Conservation (phyloP, 495 filamentous ascomycete genomes). For the Sphaerosporella brunnea region DNA sequence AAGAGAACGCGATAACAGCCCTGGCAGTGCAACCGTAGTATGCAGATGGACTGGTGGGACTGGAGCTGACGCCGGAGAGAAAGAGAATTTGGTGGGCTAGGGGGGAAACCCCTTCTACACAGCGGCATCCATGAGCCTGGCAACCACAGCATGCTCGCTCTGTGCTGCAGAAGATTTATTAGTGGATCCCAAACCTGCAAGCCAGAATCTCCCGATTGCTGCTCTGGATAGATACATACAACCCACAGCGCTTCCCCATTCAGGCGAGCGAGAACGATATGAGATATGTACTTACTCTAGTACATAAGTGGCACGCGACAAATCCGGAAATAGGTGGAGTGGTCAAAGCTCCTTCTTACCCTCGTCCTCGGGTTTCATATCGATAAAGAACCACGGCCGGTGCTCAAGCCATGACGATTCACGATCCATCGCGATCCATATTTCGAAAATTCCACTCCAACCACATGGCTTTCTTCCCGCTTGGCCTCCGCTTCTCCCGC, state of each 20-base stretch:
- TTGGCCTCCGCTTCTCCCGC: neutral
- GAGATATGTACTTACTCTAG: neutral
- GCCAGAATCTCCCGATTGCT: no score
- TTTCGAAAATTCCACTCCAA: neutral
- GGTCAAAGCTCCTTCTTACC: neutral
- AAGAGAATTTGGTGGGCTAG: neutral
- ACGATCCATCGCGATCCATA: neutral
- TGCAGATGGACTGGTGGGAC: no score
- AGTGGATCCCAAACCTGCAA: no score
- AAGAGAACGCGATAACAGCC: no score
- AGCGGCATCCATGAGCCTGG: neutral
- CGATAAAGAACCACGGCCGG: neutral
- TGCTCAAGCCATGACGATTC: neutral
- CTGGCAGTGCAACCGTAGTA: no score
- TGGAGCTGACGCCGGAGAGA: neutral
- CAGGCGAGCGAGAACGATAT: no score
- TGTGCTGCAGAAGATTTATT: no score
- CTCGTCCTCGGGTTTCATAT: neutral
- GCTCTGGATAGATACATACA: no score
- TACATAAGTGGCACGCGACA: neutral
- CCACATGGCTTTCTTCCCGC: neutral
- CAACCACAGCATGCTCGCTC: no score
- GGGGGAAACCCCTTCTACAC: neutral
- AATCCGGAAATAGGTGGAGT: neutral
- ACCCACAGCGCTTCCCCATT: no score